Percentiles rank a stretch among this genome's conserved stretches.
Conservation (phyloP, 2,329 filamentous ascomycete species). For the Pezicula carpinea region DNA sequence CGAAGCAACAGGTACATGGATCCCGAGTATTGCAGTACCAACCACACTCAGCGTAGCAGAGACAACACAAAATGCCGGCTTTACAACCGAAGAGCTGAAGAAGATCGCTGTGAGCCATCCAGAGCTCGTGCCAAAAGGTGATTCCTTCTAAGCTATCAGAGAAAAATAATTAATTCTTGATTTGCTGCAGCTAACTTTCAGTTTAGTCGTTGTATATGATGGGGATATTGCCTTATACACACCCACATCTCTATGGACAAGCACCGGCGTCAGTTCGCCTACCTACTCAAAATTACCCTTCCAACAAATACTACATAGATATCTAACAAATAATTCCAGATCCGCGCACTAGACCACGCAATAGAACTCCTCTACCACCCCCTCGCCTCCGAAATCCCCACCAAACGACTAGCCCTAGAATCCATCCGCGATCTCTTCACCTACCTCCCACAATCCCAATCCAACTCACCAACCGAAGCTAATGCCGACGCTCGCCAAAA, state of each 20-base stretch:
- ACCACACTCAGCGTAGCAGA: constrained; percentile 49
- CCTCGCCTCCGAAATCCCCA: constrained; percentile 44
- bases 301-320: background rate
- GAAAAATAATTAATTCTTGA: too few species aligned
- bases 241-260: constrained; percentile 42
- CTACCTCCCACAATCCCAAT: constrained; percentile 42
- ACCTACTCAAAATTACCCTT: background rate
- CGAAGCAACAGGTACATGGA: constrained; percentile 34
- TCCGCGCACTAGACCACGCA: constrained; percentile 51
- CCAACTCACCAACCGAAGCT: constrained; percentile 37
- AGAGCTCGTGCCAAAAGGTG: constrained; percentile 36
- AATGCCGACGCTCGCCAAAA: constrained; percentile 43
- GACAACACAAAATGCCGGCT: constrained; percentile 47
- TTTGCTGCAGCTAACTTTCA: background rate
- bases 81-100: constrained; percentile 41
- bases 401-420: constrained; percentile 37
- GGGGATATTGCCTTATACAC: constrained; percentile 45
- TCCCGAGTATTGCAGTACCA: constrained; percentile 42
- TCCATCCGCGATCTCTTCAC: constrained; percentile 43
- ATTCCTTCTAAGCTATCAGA: background rate
- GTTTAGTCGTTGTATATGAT: constrained; percentile 47
- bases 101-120: constrained; percentile 42
- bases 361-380: constrained; percentile 50
- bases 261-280: constrained; percentile 34
- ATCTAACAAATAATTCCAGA: constrained; percentile 7